Evolutionary conservation across 1,284 basidiomycete genomes (phyloP).

Genomic region (Cerioporus squamosus): DNA sequence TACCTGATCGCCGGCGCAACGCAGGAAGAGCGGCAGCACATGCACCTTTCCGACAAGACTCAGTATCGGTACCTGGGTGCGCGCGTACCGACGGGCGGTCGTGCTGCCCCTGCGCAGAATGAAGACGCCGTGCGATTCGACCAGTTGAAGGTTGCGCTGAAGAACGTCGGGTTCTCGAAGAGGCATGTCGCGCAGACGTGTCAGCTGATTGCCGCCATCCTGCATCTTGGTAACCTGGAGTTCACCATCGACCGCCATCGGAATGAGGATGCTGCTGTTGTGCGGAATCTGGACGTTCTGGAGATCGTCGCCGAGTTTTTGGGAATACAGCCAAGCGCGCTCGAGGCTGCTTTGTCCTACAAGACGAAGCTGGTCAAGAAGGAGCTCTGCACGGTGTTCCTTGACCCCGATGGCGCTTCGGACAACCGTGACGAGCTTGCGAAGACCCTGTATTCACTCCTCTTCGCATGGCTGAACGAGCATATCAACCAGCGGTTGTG

Average conservation of each 20-base stretch:
- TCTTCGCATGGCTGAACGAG: conserved; percentile 98
- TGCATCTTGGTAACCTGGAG: conserved; percentile 95
- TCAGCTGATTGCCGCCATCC: conserved; percentile 92
- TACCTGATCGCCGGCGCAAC: conserved; percentile 92
- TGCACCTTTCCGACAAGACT: conserved; percentile 80
- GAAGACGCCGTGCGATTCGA: conserved; percentile 86
- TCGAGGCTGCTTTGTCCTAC: conserved; percentile 90
- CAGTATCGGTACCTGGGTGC: conserved; percentile 87
- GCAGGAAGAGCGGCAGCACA: conserved; percentile 84
- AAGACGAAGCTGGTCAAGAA: conserved; percentile 92
- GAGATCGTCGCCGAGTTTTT: conserved; percentile 89
- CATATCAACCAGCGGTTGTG: conserved; percentile 94
- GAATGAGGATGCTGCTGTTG: conserved; percentile 89
- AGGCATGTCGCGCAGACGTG: conserved; percentile 93
- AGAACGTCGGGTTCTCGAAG: conserved; percentile 91
- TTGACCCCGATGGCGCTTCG: conserved; percentile 92
- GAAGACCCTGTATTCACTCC: conserved; percentile 89
- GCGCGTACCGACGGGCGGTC: conserved; percentile 44
- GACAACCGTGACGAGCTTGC: conserved; percentile 94
- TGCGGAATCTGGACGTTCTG: conserved; percentile 81
- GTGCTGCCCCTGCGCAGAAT: conserved; percentile 46
- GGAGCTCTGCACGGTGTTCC: conserved; percentile 95
- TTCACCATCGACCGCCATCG: conserved; percentile 84
- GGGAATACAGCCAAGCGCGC: conserved; percentile 75
- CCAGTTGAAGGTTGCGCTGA: conserved; percentile 93